phyloP scores from a whole-genome alignment of 345 rosid species.

The Hibiscus mutabilis region DNA sequence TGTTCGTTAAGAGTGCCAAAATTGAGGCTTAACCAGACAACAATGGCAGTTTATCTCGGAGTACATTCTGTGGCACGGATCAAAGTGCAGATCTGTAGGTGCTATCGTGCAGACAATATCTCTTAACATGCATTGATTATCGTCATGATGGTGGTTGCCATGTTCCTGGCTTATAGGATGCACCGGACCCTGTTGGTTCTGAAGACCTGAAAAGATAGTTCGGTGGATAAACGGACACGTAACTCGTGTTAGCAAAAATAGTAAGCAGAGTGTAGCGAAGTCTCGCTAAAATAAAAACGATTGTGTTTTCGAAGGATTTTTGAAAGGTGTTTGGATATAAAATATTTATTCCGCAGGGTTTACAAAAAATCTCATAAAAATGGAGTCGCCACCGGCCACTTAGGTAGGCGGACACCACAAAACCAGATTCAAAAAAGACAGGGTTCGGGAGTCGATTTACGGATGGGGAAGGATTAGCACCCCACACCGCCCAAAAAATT shows the following conservation, averaged over 20 bases:
- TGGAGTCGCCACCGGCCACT: too few species aligned
- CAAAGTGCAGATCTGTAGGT: background rate
- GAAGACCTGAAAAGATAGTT: constrained; percentile 41
- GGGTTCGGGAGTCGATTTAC: too few species aligned
- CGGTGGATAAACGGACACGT: background rate
- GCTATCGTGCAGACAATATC: background rate
- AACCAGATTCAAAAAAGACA: too few species aligned
- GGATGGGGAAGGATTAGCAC: too few species aligned
- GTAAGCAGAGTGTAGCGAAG: too few species aligned
- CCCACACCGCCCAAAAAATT: too few species aligned
- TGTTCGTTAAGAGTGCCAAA: background rate
- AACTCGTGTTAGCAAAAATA: background rate
- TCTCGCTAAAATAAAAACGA: too few species aligned
- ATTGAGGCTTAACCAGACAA: background rate
- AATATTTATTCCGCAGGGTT: too few species aligned
- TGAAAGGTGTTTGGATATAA: too few species aligned
- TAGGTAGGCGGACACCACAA: too few species aligned
- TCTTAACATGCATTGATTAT: constrained; percentile 2
- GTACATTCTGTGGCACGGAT: background rate
- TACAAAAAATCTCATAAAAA: too few species aligned
- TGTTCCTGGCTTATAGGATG: constrained; percentile 78
- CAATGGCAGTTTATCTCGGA: background rate
- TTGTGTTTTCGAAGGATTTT: too few species aligned
- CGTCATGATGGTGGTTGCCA: constrained; percentile 86
- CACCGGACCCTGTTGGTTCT: constrained; percentile 84